Base-by-base conservation (phyloP, 2,329 filamentous ascomycete species). In the Ceratocystis colombiana region DNA sequence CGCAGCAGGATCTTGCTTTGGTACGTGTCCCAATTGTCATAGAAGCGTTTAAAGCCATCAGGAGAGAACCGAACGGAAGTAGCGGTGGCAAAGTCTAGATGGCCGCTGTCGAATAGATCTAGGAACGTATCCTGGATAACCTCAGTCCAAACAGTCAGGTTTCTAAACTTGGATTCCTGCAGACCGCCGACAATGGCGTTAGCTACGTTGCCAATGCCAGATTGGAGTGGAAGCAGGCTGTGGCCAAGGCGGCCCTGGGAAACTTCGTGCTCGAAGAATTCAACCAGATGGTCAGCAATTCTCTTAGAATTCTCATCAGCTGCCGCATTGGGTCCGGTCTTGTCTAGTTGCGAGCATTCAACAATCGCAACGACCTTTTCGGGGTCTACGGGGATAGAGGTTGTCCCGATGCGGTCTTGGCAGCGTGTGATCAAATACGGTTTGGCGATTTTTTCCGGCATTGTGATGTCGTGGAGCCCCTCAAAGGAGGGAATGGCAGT, bases 91-190 rank as follows among this genome's bases (percentile, higher is more conserved):
- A 94, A 96, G 77, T 95, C 89, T 22, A 96, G 82, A 73, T 89
- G 87, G 30, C 90, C 90, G 68, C 84, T 88, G 79, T 96, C 91
- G 76, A 96, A 95, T 65, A 96, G 87, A 74, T 96, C 91, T 28
- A 96, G 83, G 84, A 96, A 96, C 25, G 88, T 91, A 75, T 96
- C 90, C 78, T 96, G 90, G 67, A 96, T 85, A 61, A 96, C 90
- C 77, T 96, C 90, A 28, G 91, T 96, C 91, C 90, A 96, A 48
- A 96, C 91, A 74, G 88, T 91, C 67, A 96, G 82, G 78, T 95
- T 89, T 73, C 84, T 83, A 81, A 96, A 96, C 75, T 92, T 87
- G 70, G 88, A 89, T 68, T 88, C 84, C 70, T 86, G 84, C 66
- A 96, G 84, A 15, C 90, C 91, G 68, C 90, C 90, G 68, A 96